Percentiles rank a stretch among this genome's conserved stretches.
phyloP scores from a whole-genome alignment of 176 grass and related monocot species.

The maize (Zea mays) region Zm-B73-REFERENCE-NAM-5.0 NC_050098.1:193879001-193879500 shows the following conservation, averaged over 20 bases:
- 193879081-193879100: slow-evolving; percentile 29
- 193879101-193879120: slow-evolving; percentile 10
- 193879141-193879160: slow-evolving; percentile 43
- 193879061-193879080: slow-evolving; percentile 34
- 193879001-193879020: slow-evolving; percentile 1
- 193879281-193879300: no score
- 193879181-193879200: slow-evolving; percentile 14
- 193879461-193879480: no score
- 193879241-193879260: not conserved
- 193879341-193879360: no score
- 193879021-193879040: slow-evolving; percentile 4
- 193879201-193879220: not conserved
- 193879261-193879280: not conserved
- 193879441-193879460: no score
- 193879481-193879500: no score
- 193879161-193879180: not conserved
- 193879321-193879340: no score
- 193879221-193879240: slow-evolving; percentile 18
- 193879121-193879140: slow-evolving; percentile 16
- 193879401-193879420: no score
- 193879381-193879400: no score
- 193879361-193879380: no score
- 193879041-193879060: slow-evolving; percentile 1
- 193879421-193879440: no score
- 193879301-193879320: no score